phyloP scores from a whole-genome alignment of 192 early-diverging fungal genomes.

The Geranomyces michiganensis region DNA sequence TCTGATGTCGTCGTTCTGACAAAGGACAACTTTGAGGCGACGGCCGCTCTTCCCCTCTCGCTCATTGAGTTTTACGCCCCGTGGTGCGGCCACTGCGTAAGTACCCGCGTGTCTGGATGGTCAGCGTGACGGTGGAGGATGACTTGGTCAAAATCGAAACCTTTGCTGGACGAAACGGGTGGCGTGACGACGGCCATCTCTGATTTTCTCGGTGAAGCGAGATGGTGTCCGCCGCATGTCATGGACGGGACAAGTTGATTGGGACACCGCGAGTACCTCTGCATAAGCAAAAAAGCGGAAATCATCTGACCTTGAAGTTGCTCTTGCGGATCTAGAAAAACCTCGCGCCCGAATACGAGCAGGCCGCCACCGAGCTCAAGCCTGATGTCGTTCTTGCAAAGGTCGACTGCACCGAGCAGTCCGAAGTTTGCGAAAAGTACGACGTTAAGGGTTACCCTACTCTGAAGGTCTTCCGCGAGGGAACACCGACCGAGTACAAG shows the following conservation, averaged over 20 bases:
- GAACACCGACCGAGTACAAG: slow-evolving; percentile 73
- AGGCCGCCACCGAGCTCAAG: slow-evolving; percentile 87
- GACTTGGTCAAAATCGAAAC: too few relatives aligned
- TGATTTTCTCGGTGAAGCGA: too few relatives aligned
- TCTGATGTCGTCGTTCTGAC: slow-evolving; percentile 55
- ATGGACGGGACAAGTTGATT: too few relatives aligned
- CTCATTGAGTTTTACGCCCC: slow-evolving; percentile 97
- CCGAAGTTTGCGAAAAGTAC: slow-evolving; percentile 79
- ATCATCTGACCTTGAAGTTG: not conserved
- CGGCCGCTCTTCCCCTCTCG: slow-evolving; percentile 68
- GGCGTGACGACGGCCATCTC: too few relatives aligned
- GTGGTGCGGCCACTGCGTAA: slow-evolving; percentile 94
- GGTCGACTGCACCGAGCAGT: slow-evolving; percentile 94
- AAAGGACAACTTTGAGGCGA: slow-evolving; percentile 63
- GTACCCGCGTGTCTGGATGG: too few relatives aligned
- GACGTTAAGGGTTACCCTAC: slow-evolving; percentile 91
- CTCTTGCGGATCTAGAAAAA: slow-evolving; percentile 5
- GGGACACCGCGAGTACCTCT: too few relatives aligned
- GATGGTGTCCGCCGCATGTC: too few relatives aligned
- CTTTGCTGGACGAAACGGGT: too few relatives aligned
- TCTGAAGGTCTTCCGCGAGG: slow-evolving; percentile 83
- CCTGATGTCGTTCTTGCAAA: slow-evolving; percentile 81
- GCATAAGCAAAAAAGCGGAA: too few relatives aligned
- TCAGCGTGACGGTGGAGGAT: too few relatives aligned
- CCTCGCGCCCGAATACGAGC: slow-evolving; percentile 91